Conservation (phyloP, 1,139 yeast species). For the Pichia terricola region DNA sequence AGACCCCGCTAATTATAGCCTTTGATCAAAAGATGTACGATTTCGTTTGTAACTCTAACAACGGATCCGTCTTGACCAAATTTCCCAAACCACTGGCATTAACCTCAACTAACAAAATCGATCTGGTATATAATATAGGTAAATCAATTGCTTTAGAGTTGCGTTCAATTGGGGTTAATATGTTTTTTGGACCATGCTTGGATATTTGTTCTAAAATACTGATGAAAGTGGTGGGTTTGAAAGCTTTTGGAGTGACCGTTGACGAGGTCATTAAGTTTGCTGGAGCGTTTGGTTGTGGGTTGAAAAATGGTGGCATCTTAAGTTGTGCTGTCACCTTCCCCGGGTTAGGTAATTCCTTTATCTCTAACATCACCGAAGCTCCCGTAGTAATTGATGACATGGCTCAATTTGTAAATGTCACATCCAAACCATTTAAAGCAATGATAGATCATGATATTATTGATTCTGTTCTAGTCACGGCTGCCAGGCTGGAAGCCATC, state of each 20-base stretch:
- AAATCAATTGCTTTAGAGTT: constrained; percentile 49
- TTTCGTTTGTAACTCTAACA: constrained; percentile 12
- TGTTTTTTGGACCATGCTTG: constrained; percentile 54
- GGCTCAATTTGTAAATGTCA: constrained; percentile 43
- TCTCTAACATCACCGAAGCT: constrained; percentile 47
- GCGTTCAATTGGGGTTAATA: constrained; percentile 45
- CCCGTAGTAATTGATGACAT: constrained; percentile 53
- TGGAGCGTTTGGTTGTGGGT: constrained; percentile 44
- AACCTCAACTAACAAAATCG: constrained; percentile 45
- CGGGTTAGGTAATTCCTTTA: constrained; percentile 55
- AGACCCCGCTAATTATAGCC: constrained; percentile 39
- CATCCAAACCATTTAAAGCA: constrained; percentile 44
- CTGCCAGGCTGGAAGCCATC: constrained; percentile 59
- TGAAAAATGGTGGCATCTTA: constrained; percentile 45
- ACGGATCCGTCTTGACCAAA: constrained; percentile 33
- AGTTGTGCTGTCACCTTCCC: constrained; percentile 61
- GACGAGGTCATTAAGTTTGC: constrained; percentile 52
- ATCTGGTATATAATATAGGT: constrained; percentile 43
- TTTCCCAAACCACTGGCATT: constrained; percentile 62
- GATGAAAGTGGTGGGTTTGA: constrained; percentile 50
- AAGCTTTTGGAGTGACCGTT: constrained; percentile 54
- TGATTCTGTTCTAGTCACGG: constrained; percentile 57
- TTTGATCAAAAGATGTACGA: constrained; percentile 44
- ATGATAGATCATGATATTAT: constrained; percentile 39
- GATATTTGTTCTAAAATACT: constrained; percentile 53